A percentile compares a stretch with the other conserved stretches of the same genome.
Evolutionary conservation across 495 filamentous ascomycete genomes (phyloP).

Genomic region (Tuber melanosporum): DNA sequence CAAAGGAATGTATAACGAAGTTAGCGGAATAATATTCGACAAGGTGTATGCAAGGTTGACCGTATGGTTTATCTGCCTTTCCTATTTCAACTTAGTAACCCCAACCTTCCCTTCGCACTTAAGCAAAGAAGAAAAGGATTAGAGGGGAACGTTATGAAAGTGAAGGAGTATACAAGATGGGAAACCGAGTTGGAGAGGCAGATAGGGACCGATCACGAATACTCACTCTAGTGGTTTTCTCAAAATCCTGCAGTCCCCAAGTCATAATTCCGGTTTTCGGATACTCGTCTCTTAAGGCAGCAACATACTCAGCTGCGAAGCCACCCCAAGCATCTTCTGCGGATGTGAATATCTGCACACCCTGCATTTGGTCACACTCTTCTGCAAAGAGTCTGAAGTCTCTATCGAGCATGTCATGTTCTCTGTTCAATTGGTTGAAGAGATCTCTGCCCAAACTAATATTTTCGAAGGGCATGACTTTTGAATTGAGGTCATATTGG

Average conservation of each 20-base stretch:
- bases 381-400: slow-evolving; percentile 82
- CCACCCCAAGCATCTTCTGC: slow-evolving; percentile 92
- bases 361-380: slow-evolving; percentile 89
- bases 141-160: not conserved
- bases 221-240: slow-evolving; percentile 54
- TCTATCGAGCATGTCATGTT: slow-evolving; percentile 79
- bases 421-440: slow-evolving; percentile 69
- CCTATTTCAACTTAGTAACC: slow-evolving; percentile 39
- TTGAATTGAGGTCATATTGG: slow-evolving; percentile 74
- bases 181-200: not conserved
- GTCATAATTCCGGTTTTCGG: slow-evolving; percentile 78
- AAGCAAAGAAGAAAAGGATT: not conserved
- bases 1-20: slow-evolving; percentile 74
- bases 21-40: slow-evolving; percentile 46
- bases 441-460: slow-evolving; percentile 76
- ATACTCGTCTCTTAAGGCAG: slow-evolving; percentile 79
- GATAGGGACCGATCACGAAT: slow-evolving; percentile 10
- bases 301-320: slow-evolving; percentile 71
- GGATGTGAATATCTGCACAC: slow-evolving; percentile 69
- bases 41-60: slow-evolving; percentile 38
- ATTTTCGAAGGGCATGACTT: slow-evolving; percentile 73
- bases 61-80: slow-evolving; percentile 46
- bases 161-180: slow-evolving; percentile 14
- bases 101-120: not conserved
- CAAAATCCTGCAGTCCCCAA: slow-evolving; percentile 70